Evolutionary conservation across 148 eudicot genomes (phyloP).

Genomic region (Fagopyrum esculentum): DNA sequence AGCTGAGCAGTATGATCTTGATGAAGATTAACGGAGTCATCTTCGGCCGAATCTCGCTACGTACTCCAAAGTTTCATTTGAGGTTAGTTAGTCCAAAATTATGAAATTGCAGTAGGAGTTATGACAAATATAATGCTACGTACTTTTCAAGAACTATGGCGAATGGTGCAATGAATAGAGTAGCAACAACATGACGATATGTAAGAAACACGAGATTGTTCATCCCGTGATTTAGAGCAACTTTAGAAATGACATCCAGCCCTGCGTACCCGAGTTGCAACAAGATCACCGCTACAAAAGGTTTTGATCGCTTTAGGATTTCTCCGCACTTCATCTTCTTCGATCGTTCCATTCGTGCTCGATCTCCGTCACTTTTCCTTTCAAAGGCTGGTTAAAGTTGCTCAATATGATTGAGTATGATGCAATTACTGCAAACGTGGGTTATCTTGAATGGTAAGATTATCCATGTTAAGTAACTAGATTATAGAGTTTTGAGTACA

Average conservation of each 20-base stretch:
- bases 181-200: constrained; percentile 12
- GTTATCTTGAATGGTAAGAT: neutral
- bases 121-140: neutral
- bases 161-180: constrained; percentile 7
- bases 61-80: neutral
- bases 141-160: constrained; percentile 9
- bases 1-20: constrained; percentile 58
- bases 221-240: constrained; percentile 13
- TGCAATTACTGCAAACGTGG: neutral
- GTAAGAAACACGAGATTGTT: constrained; percentile 6
- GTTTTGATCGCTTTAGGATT: constrained; percentile 10
- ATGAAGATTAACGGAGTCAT: constrained; percentile 58
- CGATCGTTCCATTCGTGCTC: neutral
- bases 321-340: neutral
- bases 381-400: too few species aligned
- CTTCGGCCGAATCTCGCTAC: constrained; percentile 76
- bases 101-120: neutral
- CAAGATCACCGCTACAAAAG: constrained; percentile 10
- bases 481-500: neutral
- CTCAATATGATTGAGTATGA: neutral
- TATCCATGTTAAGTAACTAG: neutral
- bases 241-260: constrained; percentile 12
- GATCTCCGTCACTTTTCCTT: neutral
- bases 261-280: constrained; percentile 15
- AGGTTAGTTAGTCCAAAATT: neutral